Conservation (phyloP, 108 stramenopile species). For the Conticribra weissflogii region DNA sequence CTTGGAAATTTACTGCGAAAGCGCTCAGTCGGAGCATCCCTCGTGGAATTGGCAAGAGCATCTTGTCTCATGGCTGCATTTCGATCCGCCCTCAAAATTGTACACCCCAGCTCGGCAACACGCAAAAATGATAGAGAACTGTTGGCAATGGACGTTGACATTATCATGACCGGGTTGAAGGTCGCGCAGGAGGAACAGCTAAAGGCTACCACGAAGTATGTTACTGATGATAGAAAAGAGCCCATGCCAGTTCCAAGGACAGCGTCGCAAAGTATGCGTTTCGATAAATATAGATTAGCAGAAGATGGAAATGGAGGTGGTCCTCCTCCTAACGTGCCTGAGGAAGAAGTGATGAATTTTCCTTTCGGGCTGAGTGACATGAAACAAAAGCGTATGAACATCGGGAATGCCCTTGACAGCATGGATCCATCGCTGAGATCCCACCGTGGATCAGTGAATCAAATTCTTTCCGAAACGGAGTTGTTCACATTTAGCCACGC, state of each 20-base stretch:
- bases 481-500: slow-evolving; percentile 78
- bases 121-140: slow-evolving; percentile 81
- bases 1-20: slow-evolving; percentile 75
- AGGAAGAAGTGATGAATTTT: slow-evolving; percentile 77
- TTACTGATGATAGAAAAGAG: slow-evolving; percentile 72
- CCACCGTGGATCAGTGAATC: slow-evolving; percentile 46
- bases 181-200: slow-evolving; percentile 91
- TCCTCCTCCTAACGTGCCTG: slow-evolving; percentile 51
- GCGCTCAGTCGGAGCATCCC: slow-evolving; percentile 71
- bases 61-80: slow-evolving; percentile 85
- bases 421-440: slow-evolving; percentile 50
- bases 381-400: slow-evolving; percentile 48
- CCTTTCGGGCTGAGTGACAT: slow-evolving; percentile 84
- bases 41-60: slow-evolving; percentile 79
- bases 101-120: slow-evolving; percentile 85
- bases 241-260: slow-evolving; percentile 61
- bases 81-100: slow-evolving; percentile 87
- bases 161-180: slow-evolving; percentile 84
- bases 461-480: slow-evolving; percentile 61
- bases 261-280: slow-evolving; percentile 35
- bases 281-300: slow-evolving; percentile 28
- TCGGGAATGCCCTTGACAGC: slow-evolving; percentile 32
- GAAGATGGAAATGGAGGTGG: slow-evolving; percentile 25
- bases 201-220: slow-evolving; percentile 74
- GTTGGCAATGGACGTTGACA: slow-evolving; percentile 88